phyloP scores from a whole-genome alignment of 1,284 basidiomycete genomes.

The Sphagnurus paluster region DNA sequence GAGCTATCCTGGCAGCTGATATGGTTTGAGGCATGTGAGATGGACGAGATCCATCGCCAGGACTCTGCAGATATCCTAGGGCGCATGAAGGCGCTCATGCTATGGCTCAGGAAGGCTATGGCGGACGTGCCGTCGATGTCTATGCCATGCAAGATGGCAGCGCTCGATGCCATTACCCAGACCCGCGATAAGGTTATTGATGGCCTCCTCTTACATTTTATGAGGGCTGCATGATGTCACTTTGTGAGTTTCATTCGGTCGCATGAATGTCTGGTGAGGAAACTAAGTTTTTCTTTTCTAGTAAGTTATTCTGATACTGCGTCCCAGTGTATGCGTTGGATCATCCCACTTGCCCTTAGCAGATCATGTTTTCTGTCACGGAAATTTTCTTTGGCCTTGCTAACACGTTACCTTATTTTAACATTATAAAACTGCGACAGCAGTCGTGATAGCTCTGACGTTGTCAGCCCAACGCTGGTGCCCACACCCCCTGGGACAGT shows the following conservation, averaged over 20 bases:
- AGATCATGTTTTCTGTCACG: too few relatives aligned
- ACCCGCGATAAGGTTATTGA: conserved; percentile 39
- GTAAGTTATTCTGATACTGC: too few relatives aligned
- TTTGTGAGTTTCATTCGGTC: conserved; percentile 1
- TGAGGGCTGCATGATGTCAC: conserved; percentile 15
- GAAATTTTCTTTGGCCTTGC: too few relatives aligned
- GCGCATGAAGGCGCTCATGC: conserved; percentile 38
- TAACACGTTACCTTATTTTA: too few relatives aligned
- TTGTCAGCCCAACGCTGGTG: too few relatives aligned
- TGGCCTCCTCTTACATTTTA: conserved; percentile 34
- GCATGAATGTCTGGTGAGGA: too few relatives aligned
- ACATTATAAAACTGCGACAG: too few relatives aligned
- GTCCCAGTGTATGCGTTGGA: too few relatives aligned
- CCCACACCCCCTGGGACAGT: too few relatives aligned
- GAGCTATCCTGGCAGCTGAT: conserved; percentile 33
- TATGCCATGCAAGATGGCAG: conserved; percentile 39
- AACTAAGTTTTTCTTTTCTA: too few relatives aligned
- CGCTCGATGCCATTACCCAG: conserved; percentile 38
- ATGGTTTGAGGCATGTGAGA: conserved; percentile 30
- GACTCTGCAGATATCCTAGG: conserved; percentile 41
- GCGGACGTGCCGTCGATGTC: conserved; percentile 31
- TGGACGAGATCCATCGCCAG: conserved; percentile 23
- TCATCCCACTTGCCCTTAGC: too few relatives aligned
- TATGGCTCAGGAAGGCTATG: conserved; percentile 34
- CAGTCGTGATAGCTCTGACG: too few relatives aligned